Base-by-base conservation (phyloP, 2,329 filamentous ascomycete genomes). In the Neonectria ditissima region DNA sequence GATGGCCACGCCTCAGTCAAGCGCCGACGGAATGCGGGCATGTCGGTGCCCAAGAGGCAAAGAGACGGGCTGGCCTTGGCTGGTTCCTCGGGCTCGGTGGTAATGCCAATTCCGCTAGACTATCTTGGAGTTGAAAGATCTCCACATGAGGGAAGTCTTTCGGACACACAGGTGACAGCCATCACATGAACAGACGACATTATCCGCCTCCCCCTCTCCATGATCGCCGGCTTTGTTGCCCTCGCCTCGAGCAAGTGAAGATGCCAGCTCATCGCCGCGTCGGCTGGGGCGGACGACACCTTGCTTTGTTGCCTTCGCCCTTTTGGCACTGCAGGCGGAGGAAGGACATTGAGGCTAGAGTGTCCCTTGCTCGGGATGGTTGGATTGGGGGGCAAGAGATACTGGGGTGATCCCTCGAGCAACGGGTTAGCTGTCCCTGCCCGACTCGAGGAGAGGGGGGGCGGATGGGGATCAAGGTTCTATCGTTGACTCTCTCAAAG, bases 391-490 rank as follows among this genome's bases (percentile, higher is more conserved):
- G 59, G 41, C 41, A 54, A 53, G 22, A 41, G 22, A 34, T 55
- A 65, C 70, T 45, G 59, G 70, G 70, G 66, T 72, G 48, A 55
- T 43, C 62, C 63, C 63, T 65, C 55, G 45, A 66, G 37, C 39
- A 55, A 39, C 44, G 54, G 62, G 47, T 60, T 59, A 65, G 63
- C 45, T 64, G 59, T 65, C 63, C 61, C 63, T 68, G 65, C 70
- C 67, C 69, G 69, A 67, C 64, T 48, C 24, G 34, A 54, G 45
- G 47, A 62, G 45, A n/a, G n/a, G n/a, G n/a, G n/a, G n/a, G n/a
- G n/a, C n/a, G n/a, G n/a, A n/a, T n/a, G 64, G 53, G 63, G 66
- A 71, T 64, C 69, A 71, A 68, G 69, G 65, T 69, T 71, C 65
- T 68, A 67, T 48, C 32, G 32, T 44, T 37, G n/a, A 18, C 43